Percentiles rank a stretch among this genome's conserved stretches.
Evolutionary conservation across 2,329 filamentous ascomycete genomes (phyloP).

Genomic region (Rosellinia necatrix): DNA sequence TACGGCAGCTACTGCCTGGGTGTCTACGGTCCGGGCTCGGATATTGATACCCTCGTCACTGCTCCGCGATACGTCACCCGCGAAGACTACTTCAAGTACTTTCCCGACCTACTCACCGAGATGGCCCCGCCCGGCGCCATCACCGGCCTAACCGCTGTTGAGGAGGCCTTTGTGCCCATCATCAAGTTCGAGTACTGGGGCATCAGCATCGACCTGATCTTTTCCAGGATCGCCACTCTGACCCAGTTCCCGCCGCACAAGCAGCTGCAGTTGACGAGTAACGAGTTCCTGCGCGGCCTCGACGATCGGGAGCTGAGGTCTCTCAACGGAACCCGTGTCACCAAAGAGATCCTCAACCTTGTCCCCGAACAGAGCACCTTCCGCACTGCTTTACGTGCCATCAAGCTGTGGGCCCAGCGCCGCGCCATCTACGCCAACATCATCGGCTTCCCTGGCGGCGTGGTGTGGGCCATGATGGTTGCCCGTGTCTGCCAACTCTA

Average conservation of each 20-base stretch:
- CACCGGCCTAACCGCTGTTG: conserved; percentile 81
- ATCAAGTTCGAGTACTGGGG: conserved; percentile 93
- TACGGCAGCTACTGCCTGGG: conserved; percentile 95
- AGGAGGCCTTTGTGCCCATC: conserved; percentile 91
- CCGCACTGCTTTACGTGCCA: conserved; percentile 82
- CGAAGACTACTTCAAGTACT: conserved; percentile 89
- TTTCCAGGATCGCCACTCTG: conserved; percentile 73
- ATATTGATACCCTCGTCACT: conserved; percentile 96
- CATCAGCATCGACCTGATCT: conserved; percentile 95
- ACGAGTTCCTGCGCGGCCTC: conserved; percentile 80
- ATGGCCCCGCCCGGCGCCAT: conserved; percentile 81
- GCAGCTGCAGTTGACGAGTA: conserved; percentile 78
- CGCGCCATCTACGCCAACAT: conserved; percentile 95
- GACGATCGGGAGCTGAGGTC: conserved; percentile 87
- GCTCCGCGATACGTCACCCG: conserved; percentile 87
- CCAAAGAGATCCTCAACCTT: conserved; percentile 85
- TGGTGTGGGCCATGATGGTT: conserved; percentile 98
- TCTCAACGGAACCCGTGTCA: conserved; percentile 92
- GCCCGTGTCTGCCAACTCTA: conserved; percentile 96
- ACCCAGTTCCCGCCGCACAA: conserved; percentile 70
- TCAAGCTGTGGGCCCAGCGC: conserved; percentile 95
- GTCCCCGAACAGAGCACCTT: conserved; percentile 92
- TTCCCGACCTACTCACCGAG: conserved; percentile 77
- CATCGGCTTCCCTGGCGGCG: conserved; percentile 93
- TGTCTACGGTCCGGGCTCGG: conserved; percentile 91